Percentiles rank a stretch among this genome's conserved stretches.
phyloP scores from a whole-genome alignment of 805 yeast genomes.

The Metschnikowia santaceciliae region DNA sequence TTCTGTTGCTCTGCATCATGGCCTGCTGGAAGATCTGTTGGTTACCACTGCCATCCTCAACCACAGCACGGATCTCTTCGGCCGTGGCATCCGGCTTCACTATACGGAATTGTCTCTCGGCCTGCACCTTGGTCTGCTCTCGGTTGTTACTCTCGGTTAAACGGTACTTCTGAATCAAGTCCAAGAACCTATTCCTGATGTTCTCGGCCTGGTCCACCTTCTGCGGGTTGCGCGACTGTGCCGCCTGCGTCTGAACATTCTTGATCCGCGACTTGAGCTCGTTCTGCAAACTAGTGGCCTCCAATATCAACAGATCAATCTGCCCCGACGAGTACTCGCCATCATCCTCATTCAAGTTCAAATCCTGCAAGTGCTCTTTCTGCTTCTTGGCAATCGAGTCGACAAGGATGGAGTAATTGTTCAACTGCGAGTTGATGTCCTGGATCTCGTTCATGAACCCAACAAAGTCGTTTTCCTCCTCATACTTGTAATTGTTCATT shows the following conservation, averaged over 20 bases:
- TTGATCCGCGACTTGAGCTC: constrained; percentile 74
- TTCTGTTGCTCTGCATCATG: constrained; percentile 75
- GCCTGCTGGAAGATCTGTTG: constrained; percentile 96
- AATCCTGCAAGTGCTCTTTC: constrained; percentile 65
- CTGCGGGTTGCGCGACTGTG: constrained; percentile 58
- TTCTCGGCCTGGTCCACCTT: constrained; percentile 89
- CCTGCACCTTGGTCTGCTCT: constrained; percentile 79
- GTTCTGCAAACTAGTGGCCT: constrained; percentile 74
- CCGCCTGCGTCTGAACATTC: constrained; percentile 65
- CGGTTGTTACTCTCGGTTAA: constrained; percentile 82
- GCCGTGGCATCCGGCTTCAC: constrained; percentile 84
- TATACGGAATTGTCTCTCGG: constrained; percentile 88
- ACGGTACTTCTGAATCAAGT: constrained; percentile 81
- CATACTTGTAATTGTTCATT: constrained; percentile 16
- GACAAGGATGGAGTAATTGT: constrained; percentile 65
- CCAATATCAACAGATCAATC: constrained; percentile 71
- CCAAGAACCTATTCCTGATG: constrained; percentile 78
- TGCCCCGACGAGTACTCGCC: constrained; percentile 67
- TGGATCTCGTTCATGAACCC: constrained; percentile 61
- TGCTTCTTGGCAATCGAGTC: constrained; percentile 69
- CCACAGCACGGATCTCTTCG: constrained; percentile 78
- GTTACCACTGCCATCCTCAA: constrained; percentile 71
- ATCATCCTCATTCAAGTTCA: constrained; percentile 54
- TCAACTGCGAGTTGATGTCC: constrained; percentile 62
- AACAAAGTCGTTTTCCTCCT: constrained; percentile 51